These are phyloP conservation scores for Iberis pinnata DNA, from an alignment of 345 rosid species.

Conservation along the genomic window DNA sequence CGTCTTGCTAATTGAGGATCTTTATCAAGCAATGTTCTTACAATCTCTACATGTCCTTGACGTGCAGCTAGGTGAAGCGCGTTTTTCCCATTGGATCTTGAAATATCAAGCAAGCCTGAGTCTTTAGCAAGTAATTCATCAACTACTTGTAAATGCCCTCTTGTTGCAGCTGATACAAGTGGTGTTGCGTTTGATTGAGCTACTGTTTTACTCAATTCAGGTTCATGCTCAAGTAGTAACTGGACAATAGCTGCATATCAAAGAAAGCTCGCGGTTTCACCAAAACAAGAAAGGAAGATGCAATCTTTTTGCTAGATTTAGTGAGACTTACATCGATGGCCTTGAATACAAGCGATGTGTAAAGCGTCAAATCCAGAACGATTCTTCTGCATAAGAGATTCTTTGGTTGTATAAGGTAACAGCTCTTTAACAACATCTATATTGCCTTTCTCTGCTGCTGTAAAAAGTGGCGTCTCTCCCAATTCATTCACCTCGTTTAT, in stretches of 20 bases:
- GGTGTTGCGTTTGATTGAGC: conserved; percentile 87
- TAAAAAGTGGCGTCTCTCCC: conserved; percentile 85
- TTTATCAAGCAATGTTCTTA: conserved; percentile 50
- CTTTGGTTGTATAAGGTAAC: conserved; percentile 48
- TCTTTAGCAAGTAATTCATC: conserved; percentile 56
- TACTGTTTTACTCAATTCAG: conserved; percentile 51
- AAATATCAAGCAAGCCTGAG: conserved; percentile 48
- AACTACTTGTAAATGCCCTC: conserved; percentile 63
- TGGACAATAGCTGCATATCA: conserved; percentile 64
- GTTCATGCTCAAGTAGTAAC: conserved; percentile 61
- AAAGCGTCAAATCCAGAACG: conserved; percentile 60
- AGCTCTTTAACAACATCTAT: conserved; percentile 66
- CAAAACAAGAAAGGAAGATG: not conserved
- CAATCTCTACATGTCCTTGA: conserved; percentile 82
- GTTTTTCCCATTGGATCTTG: conserved; percentile 76
- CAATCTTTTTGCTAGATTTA: not conserved
- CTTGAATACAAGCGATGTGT: conserved; percentile 79
- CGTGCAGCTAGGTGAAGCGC: conserved; percentile 88
- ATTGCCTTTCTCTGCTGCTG: conserved; percentile 84
- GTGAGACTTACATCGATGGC: conserved; percentile 59
- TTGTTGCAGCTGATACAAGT: conserved; percentile 69
- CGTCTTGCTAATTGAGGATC: conserved; percentile 72
- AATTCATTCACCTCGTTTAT: conserved; percentile 88
- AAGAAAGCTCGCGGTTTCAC: not conserved
- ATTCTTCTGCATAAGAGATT: conserved; percentile 58